Base-by-base conservation (phyloP, 2,329 filamentous ascomycete species). In the Cladosporium sp. region DNA sequence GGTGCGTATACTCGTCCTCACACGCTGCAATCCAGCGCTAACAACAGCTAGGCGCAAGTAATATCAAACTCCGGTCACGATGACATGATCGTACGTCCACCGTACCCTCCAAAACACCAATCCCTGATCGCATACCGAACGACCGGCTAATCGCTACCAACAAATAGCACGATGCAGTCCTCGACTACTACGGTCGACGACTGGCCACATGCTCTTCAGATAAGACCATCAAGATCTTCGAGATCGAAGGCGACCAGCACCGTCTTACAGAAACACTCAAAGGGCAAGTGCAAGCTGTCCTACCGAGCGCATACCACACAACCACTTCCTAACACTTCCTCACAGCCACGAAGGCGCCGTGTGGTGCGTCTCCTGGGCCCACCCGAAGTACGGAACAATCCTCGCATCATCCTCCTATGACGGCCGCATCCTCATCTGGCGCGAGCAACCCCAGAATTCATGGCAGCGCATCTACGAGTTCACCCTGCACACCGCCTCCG, bases 211-310 rank as follows among this genome's bases (percentile, higher is more conserved):
- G 94, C 78, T 97, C 92, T 37, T 97, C 93, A 66, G 94, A 99
- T 78, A 92, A 94, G 74, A 97, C 93, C 50, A 96, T 99, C 81
- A 97, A 97, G 81, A 97, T 99, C 73, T 99, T 97, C 73, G 94
- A 99, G 77, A 88, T 99, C 58, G 93, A 97, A 71, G 91, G 92
- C 70, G 92, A 97, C 69, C 84, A 88, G 66, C 93, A 99, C 77
- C 85, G 90, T 64, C 80, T 97, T 68, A 84, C 90, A 36, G 93
- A 97, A 79, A 99, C 94, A 25, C 80, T 99, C 65, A 96, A 96
- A 78, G 93, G 93, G 91, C 95, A 83, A 70, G 80, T 72, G 28
- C 34, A 30, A 37, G 28, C 30, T 30, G 19, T 22, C 5, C 47
- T 20, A 40, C 17, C 30, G 19, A 20, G 20, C 54, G 40, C 38